Base-by-base conservation (phyloP, 176 grass and related monocot species). In the Oryza glaberrima region DNA sequence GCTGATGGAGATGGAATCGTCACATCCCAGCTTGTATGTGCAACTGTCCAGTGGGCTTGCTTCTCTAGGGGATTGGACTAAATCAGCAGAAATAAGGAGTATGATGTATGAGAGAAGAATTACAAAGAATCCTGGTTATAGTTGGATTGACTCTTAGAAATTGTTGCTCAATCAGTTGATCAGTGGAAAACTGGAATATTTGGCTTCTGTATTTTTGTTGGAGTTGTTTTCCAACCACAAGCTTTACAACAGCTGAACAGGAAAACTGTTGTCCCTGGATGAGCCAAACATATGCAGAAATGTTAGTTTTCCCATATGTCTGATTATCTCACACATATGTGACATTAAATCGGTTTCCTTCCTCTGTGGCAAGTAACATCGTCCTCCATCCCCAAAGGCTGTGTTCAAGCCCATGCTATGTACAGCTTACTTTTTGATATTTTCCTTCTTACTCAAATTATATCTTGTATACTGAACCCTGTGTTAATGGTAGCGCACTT, bases 31-130 rank as follows among this genome's bases (percentile, higher is more conserved):
- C 77, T 51, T 88, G 35, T 90, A 92, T 83, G 85, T 94, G 82
- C 93, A 94, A 72, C 69, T 94, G 19, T 92, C 93, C 4, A 92
- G 93, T 35, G 84, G 82, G 22, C 84, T 90, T 5, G 88, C 93
- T 84, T 75, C 93, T 92, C 82, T 56, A 64, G 90, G 90, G 7
- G 85, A 92, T 71, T 92, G 93, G 93, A 83, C 77, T 41, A 84
- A 81, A 74, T 92, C 93, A 38, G 74, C 76, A 41, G 82, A 83
- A 73, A 77, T 94, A 87, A 94, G 93, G 30, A 67, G 72, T 66
- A 66, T 94, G 70, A 94, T 94, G 90, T 75, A 47, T 77, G 56
- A 92, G 11, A 90, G 82, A 83, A 82, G 58, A 60, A 84, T 94
- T 43, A 69, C 26, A 13, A 94, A 94, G 82, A 86, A 83, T 70